A percentile compares a stretch with the other conserved stretches of the same genome.
These are phyloP conservation scores for Dentiscutata heterogama DNA, from an alignment of 371 early-diverging fungal species.

Conservation along the genomic window DNA sequence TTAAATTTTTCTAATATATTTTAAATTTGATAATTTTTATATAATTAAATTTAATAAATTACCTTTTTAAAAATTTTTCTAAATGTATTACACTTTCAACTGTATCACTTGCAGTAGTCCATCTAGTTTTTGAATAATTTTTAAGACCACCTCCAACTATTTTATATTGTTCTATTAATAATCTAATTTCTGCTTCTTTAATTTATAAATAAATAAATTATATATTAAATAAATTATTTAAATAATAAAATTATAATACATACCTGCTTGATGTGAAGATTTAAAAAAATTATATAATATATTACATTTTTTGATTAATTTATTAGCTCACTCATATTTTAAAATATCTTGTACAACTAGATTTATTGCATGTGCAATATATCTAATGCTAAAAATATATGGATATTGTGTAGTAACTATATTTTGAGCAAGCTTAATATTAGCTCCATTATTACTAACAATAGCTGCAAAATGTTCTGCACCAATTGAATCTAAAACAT, in stretches of 20 bases:
- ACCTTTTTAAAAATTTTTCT: background rate
- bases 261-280: background rate
- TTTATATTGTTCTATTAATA: background rate
- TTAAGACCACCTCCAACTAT: background rate
- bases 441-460: conserved; percentile 11
- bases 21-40: too few species aligned
- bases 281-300: background rate
- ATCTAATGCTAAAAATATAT: background rate
- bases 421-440: background rate
- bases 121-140: background rate
- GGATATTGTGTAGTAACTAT: background rate
- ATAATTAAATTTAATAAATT: too few species aligned
- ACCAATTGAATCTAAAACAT: background rate
- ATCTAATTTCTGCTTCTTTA: background rate
- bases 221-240: background rate
- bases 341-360: background rate
- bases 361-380: background rate
- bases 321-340: background rate
- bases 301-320: background rate
- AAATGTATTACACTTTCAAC: background rate
- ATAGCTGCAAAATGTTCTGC: background rate
- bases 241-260: background rate
- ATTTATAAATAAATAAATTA: background rate
- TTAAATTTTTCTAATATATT: too few species aligned
- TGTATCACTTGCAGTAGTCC: background rate